These are phyloP conservation scores for Sesbania bispinosa DNA, from an alignment of 306 rosid species.

Conservation along the genomic window DNA sequence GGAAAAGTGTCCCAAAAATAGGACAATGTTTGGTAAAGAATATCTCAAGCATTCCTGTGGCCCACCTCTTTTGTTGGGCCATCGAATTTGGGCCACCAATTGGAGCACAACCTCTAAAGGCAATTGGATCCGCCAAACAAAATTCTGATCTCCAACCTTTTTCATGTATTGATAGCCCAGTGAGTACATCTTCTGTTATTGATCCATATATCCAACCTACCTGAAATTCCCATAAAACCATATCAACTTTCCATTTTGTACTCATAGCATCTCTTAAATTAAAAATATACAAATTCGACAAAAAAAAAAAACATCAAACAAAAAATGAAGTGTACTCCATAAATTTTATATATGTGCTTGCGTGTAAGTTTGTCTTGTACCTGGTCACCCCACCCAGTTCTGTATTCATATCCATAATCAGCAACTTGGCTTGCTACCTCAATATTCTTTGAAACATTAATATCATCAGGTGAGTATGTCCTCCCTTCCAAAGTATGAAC, in stretches of 20 bases:
- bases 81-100: slow-evolving; percentile 38
- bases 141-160: slow-evolving; percentile 65
- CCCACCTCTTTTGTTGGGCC: slow-evolving; percentile 71
- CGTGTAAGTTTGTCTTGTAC: too few relatives aligned
- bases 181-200: slow-evolving; percentile 41
- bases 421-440: slow-evolving; percentile 43
- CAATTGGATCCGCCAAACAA: slow-evolving; percentile 36
- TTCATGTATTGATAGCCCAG: slow-evolving; percentile 54
- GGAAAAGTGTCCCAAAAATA: slow-evolving; percentile 33
- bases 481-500: slow-evolving; percentile 33
- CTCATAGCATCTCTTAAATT: neutral
- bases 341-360: too few relatives aligned
- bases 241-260: neutral
- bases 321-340: too few relatives aligned
- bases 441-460: neutral
- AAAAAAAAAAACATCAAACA: neutral
- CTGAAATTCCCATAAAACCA: neutral
- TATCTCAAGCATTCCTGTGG: slow-evolving; percentile 53
- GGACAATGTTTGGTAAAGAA: slow-evolving; percentile 47
- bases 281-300: too few relatives aligned
- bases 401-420: slow-evolving; percentile 43
- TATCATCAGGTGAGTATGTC: neutral
- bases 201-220: slow-evolving; percentile 55
- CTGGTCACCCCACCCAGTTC: slow-evolving; percentile 64
- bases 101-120: slow-evolving; percentile 60